A percentile compares a stretch with the other conserved stretches of the same genome.
These are phyloP conservation scores for Phlegmacium glaucopus DNA, from an alignment of 768 basidiomycete genomes.

Conservation along the genomic window DNA sequence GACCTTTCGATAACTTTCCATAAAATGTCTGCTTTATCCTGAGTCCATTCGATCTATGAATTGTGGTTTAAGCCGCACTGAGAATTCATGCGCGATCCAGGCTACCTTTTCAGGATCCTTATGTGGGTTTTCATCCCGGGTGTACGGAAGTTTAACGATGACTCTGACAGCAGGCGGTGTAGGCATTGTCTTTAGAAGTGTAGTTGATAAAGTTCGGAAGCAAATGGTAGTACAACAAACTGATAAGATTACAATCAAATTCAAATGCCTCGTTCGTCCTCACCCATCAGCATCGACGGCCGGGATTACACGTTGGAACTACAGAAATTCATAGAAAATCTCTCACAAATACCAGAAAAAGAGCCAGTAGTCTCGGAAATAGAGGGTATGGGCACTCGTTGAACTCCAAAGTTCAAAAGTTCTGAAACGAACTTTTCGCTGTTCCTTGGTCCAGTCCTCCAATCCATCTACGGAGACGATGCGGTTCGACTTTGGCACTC, in stretches of 20 bases:
- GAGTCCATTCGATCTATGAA: conserved; percentile 76
- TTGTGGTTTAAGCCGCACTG: conserved; percentile 8
- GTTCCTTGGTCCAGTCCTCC: conserved; percentile 51
- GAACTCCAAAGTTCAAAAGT: neutral
- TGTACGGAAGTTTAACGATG: conserved; percentile 75
- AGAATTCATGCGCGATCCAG: conserved; percentile 11
- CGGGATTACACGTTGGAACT: conserved; percentile 27
- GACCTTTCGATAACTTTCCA: conserved; percentile 88
- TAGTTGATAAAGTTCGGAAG: neutral
- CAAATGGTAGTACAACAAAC: conserved; percentile 5
- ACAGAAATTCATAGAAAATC: conserved; percentile 29
- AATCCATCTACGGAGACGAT: conserved; percentile 77
- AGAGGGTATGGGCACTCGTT: conserved; percentile 30
- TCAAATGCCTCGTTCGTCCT: conserved; percentile 23
- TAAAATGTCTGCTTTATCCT: conserved; percentile 79
- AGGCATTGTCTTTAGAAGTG: conserved; percentile 27
- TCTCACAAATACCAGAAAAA: conserved; percentile 32
- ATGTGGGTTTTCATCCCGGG: conserved; percentile 67
- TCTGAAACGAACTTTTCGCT: conserved; percentile 1
- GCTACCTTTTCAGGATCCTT: conserved; percentile 69
- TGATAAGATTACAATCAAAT: conserved; percentile 13
- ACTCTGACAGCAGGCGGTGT: conserved; percentile 51
- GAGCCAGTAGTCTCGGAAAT: conserved; percentile 45
- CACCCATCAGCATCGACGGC: conserved; percentile 19
- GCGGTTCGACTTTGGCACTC: conserved; percentile 60